A percentile compares a stretch with the other conserved stretches of the same genome.
phyloP scores from a whole-genome alignment of 345 rosid species.

The Erysimum cheiranthoides region DNA sequence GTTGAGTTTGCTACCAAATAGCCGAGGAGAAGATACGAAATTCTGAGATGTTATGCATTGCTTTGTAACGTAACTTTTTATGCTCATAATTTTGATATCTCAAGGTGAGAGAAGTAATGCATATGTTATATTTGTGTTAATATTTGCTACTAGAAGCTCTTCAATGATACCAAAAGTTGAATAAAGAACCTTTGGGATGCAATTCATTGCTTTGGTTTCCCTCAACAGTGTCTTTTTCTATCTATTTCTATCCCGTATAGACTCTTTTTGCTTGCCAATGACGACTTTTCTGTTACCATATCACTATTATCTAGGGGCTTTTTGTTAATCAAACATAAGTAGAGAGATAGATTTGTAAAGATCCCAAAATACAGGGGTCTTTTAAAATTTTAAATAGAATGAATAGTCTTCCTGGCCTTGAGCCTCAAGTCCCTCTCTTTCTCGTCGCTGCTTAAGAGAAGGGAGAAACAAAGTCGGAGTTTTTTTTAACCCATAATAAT shows the following conservation, averaged over 20 bases:
- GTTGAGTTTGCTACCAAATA: conserved; percentile 1
- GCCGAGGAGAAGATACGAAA: not conserved
- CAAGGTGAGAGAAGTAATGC: not conserved
- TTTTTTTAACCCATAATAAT: not conserved
- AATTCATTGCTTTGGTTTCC: not conserved
- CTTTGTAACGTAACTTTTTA: not conserved
- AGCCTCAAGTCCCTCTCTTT: not conserved
- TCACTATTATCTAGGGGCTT: not conserved
- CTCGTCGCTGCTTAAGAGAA: conserved; percentile 10
- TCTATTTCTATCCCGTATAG: too few relatives aligned
- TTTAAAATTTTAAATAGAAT: not conserved
- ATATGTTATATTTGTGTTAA: conserved; percentile 28
- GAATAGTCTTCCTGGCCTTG: not conserved
- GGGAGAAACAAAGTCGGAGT: not conserved
- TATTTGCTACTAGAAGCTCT: not conserved
- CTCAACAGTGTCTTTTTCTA: too few relatives aligned
- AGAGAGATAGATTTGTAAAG: not conserved
- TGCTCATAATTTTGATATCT: not conserved
- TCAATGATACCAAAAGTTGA: not conserved
- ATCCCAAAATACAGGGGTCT: not conserved
- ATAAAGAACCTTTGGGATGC: not conserved
- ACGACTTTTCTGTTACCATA: not conserved
- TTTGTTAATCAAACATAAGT: not conserved
- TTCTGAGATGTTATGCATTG: not conserved
- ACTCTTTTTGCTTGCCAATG: not conserved